Conservation (phyloP, 441 rosid genomes). For the Jatropha multifida region DNA sequence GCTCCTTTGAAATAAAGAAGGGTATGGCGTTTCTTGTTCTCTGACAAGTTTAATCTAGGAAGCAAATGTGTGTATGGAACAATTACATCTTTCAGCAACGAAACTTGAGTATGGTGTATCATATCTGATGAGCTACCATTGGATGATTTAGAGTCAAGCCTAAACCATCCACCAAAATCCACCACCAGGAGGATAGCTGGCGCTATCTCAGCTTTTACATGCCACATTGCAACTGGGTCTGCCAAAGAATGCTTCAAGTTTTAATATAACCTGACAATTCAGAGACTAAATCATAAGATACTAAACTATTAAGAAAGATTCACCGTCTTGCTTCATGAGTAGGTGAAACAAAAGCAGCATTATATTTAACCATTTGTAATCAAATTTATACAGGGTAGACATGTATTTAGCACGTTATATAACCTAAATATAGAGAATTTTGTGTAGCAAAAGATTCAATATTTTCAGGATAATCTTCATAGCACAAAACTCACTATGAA, state of each 20-base stretch:
- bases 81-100: slow-evolving; percentile 89
- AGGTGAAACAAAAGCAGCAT: background rate
- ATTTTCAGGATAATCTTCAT: no score
- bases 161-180: slow-evolving; percentile 95
- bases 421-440: no score
- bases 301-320: slow-evolving; percentile 29
- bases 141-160: slow-evolving; percentile 68
- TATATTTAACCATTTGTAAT: background rate
- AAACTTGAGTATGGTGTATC: slow-evolving; percentile 86
- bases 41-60: slow-evolving; percentile 55
- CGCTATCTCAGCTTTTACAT: slow-evolving; percentile 81
- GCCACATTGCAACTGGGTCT: slow-evolving; percentile 99
- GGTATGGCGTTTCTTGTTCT: slow-evolving; percentile 54
- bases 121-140: slow-evolving; percentile 48
- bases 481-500: background rate
- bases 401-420: no score
- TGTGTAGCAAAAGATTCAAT: background rate
- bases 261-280: slow-evolving; percentile 74
- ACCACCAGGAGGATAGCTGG: slow-evolving; percentile 83
- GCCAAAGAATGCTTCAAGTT: slow-evolving; percentile 86
- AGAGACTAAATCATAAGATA: slow-evolving; percentile 55
- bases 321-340: background rate
- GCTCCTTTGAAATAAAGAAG: slow-evolving; percentile 96
- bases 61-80: slow-evolving; percentile 89
- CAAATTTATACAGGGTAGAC: background rate